phyloP scores from a whole-genome alignment of 768 basidiomycete genomes.

The Melanogaster broomeanus region DNA sequence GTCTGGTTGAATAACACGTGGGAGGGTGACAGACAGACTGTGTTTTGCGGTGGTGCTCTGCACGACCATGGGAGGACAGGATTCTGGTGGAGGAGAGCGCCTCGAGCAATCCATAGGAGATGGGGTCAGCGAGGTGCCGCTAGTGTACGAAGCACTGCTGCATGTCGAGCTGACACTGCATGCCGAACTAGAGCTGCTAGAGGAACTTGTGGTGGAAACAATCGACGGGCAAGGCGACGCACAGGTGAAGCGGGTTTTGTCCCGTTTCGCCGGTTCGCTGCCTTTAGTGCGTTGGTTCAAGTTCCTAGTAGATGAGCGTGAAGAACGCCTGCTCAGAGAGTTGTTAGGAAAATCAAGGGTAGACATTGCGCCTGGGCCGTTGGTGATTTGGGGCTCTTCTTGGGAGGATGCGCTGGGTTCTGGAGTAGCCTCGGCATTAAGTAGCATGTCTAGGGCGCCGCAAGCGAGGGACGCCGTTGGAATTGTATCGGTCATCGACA shows the following conservation, averaged over 20 bases:
- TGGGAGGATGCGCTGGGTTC: slow-evolving; percentile 16
- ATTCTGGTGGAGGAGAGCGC: slow-evolving; percentile 34
- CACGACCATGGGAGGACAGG: slow-evolving; percentile 46
- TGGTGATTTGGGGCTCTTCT: slow-evolving; percentile 9
- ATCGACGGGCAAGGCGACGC: slow-evolving; percentile 31
- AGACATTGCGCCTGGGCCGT: slow-evolving; percentile 20
- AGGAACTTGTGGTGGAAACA: slow-evolving; percentile 20
- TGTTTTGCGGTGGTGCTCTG: slow-evolving; percentile 42
- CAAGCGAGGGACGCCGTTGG: slow-evolving; percentile 36
- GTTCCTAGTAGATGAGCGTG: slow-evolving; percentile 30
- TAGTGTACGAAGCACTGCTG: slow-evolving; percentile 16
- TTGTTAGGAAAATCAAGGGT: slow-evolving; percentile 24
- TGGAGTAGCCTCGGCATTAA: slow-evolving; percentile 29
- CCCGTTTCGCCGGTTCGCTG: slow-evolving; percentile 25
- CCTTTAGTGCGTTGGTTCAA: slow-evolving; percentile 24
- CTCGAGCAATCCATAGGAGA: slow-evolving; percentile 33
- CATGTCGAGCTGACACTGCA: slow-evolving; percentile 27
- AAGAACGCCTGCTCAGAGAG: slow-evolving; percentile 30
- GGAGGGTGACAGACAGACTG: slow-evolving; percentile 50
- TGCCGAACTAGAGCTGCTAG: slow-evolving; percentile 24
- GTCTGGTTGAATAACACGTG: slow-evolving; percentile 50
- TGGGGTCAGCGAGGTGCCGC: slow-evolving; percentile 17
- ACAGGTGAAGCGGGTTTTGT: slow-evolving; percentile 30
- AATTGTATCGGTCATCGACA: slow-evolving; percentile 21
- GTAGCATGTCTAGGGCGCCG: slow-evolving; percentile 32